phyloP scores from a whole-genome alignment of 2,329 filamentous ascomycete genomes.

The Raffaelea albimanens region DNA sequence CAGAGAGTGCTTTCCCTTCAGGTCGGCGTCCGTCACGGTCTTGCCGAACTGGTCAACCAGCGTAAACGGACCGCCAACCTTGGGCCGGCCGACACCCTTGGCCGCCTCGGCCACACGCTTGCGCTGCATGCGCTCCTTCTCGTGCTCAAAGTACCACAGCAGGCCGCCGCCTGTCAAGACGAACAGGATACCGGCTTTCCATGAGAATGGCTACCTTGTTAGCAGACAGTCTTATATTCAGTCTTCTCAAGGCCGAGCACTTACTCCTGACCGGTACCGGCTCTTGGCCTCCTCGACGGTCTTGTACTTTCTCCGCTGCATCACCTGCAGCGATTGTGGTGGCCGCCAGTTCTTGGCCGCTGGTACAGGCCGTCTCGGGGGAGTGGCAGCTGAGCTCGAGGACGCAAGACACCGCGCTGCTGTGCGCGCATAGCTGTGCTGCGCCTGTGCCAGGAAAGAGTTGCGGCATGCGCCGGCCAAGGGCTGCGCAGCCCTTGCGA shows the following conservation, averaged over 20 bases:
- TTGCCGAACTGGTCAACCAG: slow-evolving; percentile 75
- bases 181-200: slow-evolving; percentile 82
- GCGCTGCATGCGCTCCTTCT: slow-evolving; percentile 85
- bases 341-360: slow-evolving; percentile 14
- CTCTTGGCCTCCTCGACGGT: slow-evolving; percentile 52
- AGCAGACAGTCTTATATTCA: not conserved
- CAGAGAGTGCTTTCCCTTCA: slow-evolving; percentile 79
- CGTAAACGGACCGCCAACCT: slow-evolving; percentile 82
- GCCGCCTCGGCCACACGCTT: slow-evolving; percentile 82
- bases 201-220: slow-evolving; percentile 71
- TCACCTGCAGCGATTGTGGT: slow-evolving; percentile 19
- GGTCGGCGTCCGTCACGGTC: slow-evolving; percentile 65
- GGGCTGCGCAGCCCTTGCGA: too few relatives aligned
- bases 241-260: slow-evolving; percentile 12
- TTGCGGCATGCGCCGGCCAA: too few relatives aligned
- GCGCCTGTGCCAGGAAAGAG: too few relatives aligned
- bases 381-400: too few relatives aligned
- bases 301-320: slow-evolving; percentile 34
- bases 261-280: slow-evolving; percentile 46
- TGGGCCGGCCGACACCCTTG: slow-evolving; percentile 86
- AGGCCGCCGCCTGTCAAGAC: slow-evolving; percentile 67
- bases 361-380: not conserved
- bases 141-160: slow-evolving; percentile 83
- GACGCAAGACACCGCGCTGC: too few relatives aligned
- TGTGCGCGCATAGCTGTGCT: too few relatives aligned